Base-by-base conservation (phyloP, 2,329 filamentous ascomycete genomes). In the Dactylellina cionopaga region DNA sequence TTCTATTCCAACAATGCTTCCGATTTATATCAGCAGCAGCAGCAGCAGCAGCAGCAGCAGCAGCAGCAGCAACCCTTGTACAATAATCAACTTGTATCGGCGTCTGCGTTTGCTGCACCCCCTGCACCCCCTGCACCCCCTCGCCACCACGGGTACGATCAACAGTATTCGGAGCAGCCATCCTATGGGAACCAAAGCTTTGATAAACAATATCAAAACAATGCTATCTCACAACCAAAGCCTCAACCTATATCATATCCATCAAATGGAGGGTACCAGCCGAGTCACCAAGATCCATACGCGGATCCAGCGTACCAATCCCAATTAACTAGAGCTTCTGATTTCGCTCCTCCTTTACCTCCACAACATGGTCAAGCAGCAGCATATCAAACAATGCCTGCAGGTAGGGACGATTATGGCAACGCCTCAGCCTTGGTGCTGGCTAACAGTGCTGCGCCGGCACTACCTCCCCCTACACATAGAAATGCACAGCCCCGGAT, bases 301-400 rank as follows among this genome's bases (percentile, higher is more conserved):
- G 25, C 54, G 13, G 69, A 65, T 22, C 66, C 51, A 47, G 9
- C 25, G 17, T 71, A 71, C 41, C 66, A 71, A 37, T 64, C 66
- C 19, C 66, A 71, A 19, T 17, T 71, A 13, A 52, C 51, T 22
- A 71, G 66, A 24, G 51, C 60, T 5, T 58, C 52, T 41, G 62
- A 73, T 24, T 65, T 55, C 41, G 59, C 54, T 13, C 62, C 69
- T 22, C 63, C 52, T 24, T 54, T 43, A 5, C 60, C 56, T 25
- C 69, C 62, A n/a, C 69, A 66, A 17, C 59, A 66, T 41, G 25
- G 17, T 7, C 69, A 66, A 46, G 55, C 52, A 3, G 43, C 43
- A 33, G 33, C 58, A 17, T 71, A 64, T 54, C 51, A 37, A 37
- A 64, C 66, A 9, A 54, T 52, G 27, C 44, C 58, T 6, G 64